Conservation (phyloP, 345 rosid species). For the Salix suchowensis region DNA sequence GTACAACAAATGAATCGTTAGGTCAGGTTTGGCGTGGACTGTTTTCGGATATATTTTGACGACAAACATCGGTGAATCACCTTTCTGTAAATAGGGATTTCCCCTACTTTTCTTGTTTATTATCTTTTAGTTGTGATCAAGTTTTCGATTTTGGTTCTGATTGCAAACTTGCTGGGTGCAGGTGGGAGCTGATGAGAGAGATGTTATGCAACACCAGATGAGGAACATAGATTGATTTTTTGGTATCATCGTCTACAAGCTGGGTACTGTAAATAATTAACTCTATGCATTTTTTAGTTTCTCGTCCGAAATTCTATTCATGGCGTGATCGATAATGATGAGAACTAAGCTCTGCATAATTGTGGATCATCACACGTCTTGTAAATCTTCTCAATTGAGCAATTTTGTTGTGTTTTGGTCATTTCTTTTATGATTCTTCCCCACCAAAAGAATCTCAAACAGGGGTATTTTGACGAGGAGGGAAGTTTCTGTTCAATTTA, state of each 20-base stretch:
- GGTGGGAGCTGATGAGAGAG: constrained; percentile 35
- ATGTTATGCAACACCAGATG: neutral
- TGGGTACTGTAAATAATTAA: constrained; percentile 29
- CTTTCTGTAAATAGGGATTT: neutral
- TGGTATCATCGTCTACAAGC: constrained; percentile 2
- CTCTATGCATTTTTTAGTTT: constrained; percentile 6
- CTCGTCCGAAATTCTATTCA: constrained; percentile 15
- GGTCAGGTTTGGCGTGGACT: neutral
- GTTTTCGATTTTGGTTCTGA: neutral
- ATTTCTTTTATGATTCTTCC: neutral
- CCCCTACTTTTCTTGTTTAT: neutral
- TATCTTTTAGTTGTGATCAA: neutral
- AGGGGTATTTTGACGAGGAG: neutral
- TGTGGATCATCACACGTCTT: constrained; percentile 6
- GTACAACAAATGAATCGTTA: neutral
- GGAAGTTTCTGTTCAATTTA: neutral
- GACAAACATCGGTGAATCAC: neutral
- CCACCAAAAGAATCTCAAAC: neutral
- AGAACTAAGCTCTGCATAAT: constrained; percentile 14
- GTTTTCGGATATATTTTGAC: neutral
- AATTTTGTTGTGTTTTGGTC: neutral
- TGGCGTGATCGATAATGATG: neutral
- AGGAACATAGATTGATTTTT: neutral
- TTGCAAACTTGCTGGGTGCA: constrained; percentile 21
- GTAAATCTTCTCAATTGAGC: constrained; percentile 9